Percentiles rank a stretch among this genome's conserved stretches.
Conservation (phyloP, 129 eudicot species). For the Flaveria sonorensis region DNA sequence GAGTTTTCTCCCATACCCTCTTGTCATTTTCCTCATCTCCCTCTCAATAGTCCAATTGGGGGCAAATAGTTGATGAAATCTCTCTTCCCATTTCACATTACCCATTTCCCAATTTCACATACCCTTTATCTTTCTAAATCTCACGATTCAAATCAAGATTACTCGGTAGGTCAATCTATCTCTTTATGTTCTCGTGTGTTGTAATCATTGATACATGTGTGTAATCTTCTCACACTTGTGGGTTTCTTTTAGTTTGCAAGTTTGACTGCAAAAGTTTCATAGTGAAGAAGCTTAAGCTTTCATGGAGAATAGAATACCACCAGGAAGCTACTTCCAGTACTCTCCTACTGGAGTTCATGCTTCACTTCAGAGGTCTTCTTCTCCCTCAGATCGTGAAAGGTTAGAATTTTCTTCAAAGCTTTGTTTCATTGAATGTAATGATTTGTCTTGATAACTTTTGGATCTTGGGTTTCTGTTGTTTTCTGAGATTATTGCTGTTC, state of each 20-base stretch:
- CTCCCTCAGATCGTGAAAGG: slow-evolving; percentile 81
- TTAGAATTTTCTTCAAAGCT: neutral
- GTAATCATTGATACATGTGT: neutral
- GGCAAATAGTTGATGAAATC: slow-evolving; percentile 34
- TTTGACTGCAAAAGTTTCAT: slow-evolving; percentile 30
- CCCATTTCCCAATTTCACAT: slow-evolving; percentile 21
- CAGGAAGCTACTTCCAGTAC: slow-evolving; percentile 82
- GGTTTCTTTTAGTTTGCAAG: slow-evolving; percentile 14
- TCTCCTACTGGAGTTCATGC: slow-evolving; percentile 66
- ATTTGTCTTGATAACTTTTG: slow-evolving; percentile 20
- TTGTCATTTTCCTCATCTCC: slow-evolving; percentile 43
- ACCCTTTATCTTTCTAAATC: slow-evolving; percentile 23
- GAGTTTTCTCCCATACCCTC: slow-evolving; percentile 36
- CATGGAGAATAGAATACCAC: slow-evolving; percentile 73
- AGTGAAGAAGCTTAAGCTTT: slow-evolving; percentile 21
- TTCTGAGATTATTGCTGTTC: slow-evolving; percentile 15
- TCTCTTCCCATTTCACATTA: slow-evolving; percentile 16
- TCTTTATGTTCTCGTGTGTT: slow-evolving; percentile 12
- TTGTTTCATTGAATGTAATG: neutral
- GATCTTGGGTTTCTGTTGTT: slow-evolving; percentile 38
- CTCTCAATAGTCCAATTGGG: slow-evolving; percentile 41
- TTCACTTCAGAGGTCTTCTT: slow-evolving; percentile 65
- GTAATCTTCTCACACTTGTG: neutral
- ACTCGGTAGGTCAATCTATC: slow-evolving; percentile 18
- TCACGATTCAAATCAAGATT: slow-evolving; percentile 22